These are phyloP conservation scores for Pseudogymnoascus sp. DNA, from an alignment of 2,329 filamentous ascomycete species.

Conservation along the genomic window DNA sequence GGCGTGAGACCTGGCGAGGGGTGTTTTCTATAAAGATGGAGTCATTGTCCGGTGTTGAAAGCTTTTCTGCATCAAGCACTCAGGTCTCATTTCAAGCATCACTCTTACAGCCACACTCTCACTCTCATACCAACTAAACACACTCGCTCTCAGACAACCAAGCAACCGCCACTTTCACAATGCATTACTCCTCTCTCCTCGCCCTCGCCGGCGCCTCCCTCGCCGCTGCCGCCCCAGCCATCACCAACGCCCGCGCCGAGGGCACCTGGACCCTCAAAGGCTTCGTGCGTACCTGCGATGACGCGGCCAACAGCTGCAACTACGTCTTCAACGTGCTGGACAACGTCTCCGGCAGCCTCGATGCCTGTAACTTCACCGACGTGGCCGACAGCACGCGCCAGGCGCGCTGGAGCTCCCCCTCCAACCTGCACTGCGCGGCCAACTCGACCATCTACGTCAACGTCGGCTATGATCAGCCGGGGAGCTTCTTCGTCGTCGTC, in stretches of 20 bases:
- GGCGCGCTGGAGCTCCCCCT: background rate
- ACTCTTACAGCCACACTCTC: background rate
- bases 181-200: conserved; percentile 6
- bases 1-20: background rate
- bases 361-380: background rate
- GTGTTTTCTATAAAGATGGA: background rate
- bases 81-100: background rate
- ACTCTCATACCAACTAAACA: background rate
- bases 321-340: background rate
- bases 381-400: background rate
- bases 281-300: conserved; percentile 11
- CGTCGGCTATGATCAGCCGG: conserved; percentile 4
- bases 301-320: conserved; percentile 4
- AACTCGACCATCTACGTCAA: background rate
- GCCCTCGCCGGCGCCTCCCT: background rate
- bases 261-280: conserved; percentile 8
- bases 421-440: background rate
- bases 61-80: background rate
- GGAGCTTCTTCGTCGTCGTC: background rate
- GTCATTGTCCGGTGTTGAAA: background rate
- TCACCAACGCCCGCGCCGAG: background rate
- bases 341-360: background rate
- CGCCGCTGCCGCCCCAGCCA: background rate
- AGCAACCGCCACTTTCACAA: background rate
- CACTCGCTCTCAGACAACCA: background rate